Evolutionary conservation across 768 basidiomycete genomes (phyloP), one percentile per base, ranked within the genome.

Genomic region (Hemileccinum impolitum): DNA sequence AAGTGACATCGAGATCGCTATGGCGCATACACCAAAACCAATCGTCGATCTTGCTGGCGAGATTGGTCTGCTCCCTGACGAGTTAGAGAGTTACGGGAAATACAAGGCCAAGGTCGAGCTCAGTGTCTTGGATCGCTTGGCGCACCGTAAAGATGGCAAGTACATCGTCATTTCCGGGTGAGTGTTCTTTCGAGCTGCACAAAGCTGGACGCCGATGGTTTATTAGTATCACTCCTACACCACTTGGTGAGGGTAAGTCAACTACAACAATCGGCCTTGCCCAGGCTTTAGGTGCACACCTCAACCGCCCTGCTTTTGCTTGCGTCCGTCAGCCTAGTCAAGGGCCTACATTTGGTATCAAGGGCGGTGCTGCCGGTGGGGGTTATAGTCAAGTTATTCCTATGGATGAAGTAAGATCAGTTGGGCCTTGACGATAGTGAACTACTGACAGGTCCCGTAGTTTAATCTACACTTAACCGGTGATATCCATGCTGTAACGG

Each of bases 301-400:
- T 97, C 31, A 85, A 85, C 50, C 91, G 94, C 47, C 87, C 91
- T 28, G 80, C 93, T 10, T 97, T 96, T 67, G 95, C 96, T 39
- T 96, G 94, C 67, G 94, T 98, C 19, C 87, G 95, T 47, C 96
- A 99, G 65, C 96, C 96, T 4, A 94, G 92, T 72, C 95, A 99
- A 70, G 95, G 96, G 12, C 95, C 95, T 30, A 98, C 95, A 0
- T 99, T 98, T 66, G 95, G 95, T 58, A 96, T 99, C 76, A 99
- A 99, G 71, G 95, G 95, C 57, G 96, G 95, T 60, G 95, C 95
- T 32, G 95, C 95, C 37, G 95, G 96, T 35, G 95, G 95, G 52
- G 95, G 95, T 45, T 99, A 98, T 74, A 93, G 91, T 65, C 94
- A 96, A 65, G 90, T 99, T 62, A 98, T 98, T 71, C 95, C 95